Percentiles rank a stretch among this genome's conserved stretches.
phyloP scores from a whole-genome alignment of 192 early-diverging fungal species.

The Backusella macrospora region DNA sequence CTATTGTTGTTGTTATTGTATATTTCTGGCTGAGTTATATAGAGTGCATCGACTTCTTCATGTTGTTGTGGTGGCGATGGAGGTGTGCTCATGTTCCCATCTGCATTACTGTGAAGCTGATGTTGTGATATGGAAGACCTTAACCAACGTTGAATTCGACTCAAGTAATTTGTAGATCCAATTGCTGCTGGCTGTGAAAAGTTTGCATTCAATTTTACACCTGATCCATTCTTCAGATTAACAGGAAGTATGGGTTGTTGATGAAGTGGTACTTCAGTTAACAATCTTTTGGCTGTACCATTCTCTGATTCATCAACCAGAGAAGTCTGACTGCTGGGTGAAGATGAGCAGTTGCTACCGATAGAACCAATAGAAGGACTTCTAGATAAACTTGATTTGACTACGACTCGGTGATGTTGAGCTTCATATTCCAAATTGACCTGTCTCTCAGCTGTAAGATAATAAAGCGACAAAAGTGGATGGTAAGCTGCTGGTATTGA shows the following conservation, averaged over 20 bases:
- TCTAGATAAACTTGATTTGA: conserved; percentile 18
- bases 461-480: conserved; percentile 86
- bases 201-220: conserved; percentile 1
- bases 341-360: conserved; percentile 22
- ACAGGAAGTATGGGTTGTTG: background rate
- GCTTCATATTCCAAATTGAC: background rate
- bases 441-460: conserved; percentile 69
- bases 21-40: background rate
- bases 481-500: conserved; percentile 47
- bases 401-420: background rate
- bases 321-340: conserved; percentile 29
- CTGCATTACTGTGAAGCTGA: background rate
- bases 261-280: conserved; percentile 8
- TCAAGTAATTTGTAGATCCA: conserved; percentile 26
- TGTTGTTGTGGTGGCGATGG: conserved; percentile 19
- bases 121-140: conserved; percentile 30
- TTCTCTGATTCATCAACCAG: conserved; percentile 19
- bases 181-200: conserved; percentile 27
- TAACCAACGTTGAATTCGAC: conserved; percentile 37
- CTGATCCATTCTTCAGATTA: background rate
- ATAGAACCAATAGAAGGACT: conserved; percentile 28
- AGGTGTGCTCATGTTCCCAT: background rate
- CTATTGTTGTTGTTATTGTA: background rate
- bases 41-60: conserved; percentile 1
- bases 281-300: background rate